Evolutionary conservation across 176 grass and related monocot genomes (phyloP).

Genomic region (bread wheat (Triticum aestivum)): DNA sequence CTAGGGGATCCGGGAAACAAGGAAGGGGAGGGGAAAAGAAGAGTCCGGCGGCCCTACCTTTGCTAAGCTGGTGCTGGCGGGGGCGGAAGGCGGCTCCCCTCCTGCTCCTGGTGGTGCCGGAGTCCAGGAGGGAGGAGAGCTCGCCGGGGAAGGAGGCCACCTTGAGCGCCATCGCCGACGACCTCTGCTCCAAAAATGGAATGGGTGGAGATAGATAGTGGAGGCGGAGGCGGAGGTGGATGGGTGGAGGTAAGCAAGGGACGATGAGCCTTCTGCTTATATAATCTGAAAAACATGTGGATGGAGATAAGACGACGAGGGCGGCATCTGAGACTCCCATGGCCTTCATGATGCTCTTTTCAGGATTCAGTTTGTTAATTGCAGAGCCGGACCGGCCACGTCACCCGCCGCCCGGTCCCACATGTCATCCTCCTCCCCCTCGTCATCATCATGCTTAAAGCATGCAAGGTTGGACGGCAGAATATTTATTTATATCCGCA

Average conservation of each 20-base stretch:
- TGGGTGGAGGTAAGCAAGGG: not conserved
- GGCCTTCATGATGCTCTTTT: too few species aligned
- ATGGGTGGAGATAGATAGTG: too few species aligned
- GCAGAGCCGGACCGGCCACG: conserved; percentile 3
- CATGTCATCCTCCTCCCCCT: too few species aligned
- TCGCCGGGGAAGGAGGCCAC: conserved; percentile 50
- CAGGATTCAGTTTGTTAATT: not conserved
- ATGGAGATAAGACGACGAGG: conserved; percentile 52
- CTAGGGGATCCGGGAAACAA: too few species aligned
- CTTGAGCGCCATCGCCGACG: conserved; percentile 52
- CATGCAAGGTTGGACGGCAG: too few species aligned
- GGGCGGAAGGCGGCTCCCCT: conserved; percentile 19
- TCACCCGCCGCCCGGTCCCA: not conserved
- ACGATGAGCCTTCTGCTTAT: not conserved
- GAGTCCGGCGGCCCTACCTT: conserved; percentile 43
- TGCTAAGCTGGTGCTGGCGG: not conserved
- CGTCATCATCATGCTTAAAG: too few species aligned
- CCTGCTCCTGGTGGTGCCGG: not conserved
- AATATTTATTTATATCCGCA: too few species aligned
- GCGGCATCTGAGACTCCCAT: conserved; percentile 33
- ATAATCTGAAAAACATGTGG: not conserved
- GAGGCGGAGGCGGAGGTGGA: not conserved
- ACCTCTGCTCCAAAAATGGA: not conserved
- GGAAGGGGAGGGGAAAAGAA: too few species aligned
- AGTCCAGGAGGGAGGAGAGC: conserved; percentile 62